A percentile compares a stretch with the other conserved stretches of the same genome.
phyloP scores from a whole-genome alignment of 768 basidiomycete genomes.

The Pholiota microspora region DNA sequence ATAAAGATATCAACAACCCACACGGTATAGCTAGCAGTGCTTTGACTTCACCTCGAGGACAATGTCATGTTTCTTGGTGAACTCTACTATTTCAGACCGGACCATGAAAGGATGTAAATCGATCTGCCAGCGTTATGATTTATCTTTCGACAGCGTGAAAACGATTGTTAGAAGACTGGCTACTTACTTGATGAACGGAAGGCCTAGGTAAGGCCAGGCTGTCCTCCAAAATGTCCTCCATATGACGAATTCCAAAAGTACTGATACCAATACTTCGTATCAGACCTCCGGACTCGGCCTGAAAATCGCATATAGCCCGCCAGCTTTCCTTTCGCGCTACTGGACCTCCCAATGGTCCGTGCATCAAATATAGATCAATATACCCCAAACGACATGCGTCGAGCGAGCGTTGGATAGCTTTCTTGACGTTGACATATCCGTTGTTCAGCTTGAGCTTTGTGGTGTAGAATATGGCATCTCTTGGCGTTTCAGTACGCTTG shows the following conservation, averaged over 20 bases:
- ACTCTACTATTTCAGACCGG: conserved; percentile 56
- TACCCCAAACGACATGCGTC: conserved; percentile 53
- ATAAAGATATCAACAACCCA: neutral
- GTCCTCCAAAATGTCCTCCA: conserved; percentile 45
- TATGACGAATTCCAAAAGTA: conserved; percentile 57
- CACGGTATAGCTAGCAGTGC: neutral
- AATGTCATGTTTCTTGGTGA: conserved; percentile 56
- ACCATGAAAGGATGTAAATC: conserved; percentile 73
- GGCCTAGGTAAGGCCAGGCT: conserved; percentile 45
- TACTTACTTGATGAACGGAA: conserved; percentile 56
- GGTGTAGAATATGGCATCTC: conserved; percentile 64
- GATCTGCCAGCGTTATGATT: no score
- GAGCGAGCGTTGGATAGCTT: conserved; percentile 53
- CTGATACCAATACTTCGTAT: conserved; percentile 66
- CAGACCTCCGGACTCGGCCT: conserved; percentile 48
- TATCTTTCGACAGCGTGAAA: neutral
- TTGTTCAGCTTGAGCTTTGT: conserved; percentile 65
- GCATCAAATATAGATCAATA: conserved; percentile 72
- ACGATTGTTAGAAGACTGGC: neutral
- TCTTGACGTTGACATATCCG: conserved; percentile 45
- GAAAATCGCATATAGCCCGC: conserved; percentile 63
- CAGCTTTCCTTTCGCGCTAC: conserved; percentile 58
- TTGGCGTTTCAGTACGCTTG: conserved; percentile 42
- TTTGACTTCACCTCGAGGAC: conserved; percentile 51
- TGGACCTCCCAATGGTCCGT: conserved; percentile 64